Conservation (phyloP, 2,329 filamentous ascomycete species). For the Hypoxylon sp. region DNA sequence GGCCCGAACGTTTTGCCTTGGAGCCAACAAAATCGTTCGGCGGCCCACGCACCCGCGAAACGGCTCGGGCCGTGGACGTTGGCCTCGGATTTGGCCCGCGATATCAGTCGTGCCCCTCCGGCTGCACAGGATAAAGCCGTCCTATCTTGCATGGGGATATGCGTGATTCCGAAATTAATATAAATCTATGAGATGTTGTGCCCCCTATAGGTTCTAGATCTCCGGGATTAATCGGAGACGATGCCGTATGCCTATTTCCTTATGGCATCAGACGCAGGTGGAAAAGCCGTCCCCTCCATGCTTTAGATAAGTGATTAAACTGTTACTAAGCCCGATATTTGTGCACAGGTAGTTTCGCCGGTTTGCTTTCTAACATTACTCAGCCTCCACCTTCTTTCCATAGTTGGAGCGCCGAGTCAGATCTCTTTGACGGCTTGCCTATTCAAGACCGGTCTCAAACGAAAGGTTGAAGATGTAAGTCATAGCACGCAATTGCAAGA, state of each 20-base stretch:
- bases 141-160: constrained; percentile 8
- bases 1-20: constrained; percentile 18
- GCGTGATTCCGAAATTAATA: constrained; percentile 2
- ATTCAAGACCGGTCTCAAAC: not conserved
- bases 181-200: not conserved
- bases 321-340: not conserved
- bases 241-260: not conserved
- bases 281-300: not conserved
- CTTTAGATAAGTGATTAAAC: not conserved
- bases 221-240: not conserved
- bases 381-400: not conserved
- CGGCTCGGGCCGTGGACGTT: constrained; percentile 21
- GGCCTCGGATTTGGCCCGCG: not conserved
- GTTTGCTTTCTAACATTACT: not conserved
- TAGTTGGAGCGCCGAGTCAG: not conserved
- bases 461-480: not conserved
- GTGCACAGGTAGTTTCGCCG: not conserved
- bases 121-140: not conserved
- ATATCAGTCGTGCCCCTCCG: not conserved
- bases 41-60: not conserved
- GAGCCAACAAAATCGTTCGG: constrained; percentile 2
- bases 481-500: not conserved
- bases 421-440: too few relatives aligned
- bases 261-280: not conserved
- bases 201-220: constrained; percentile 5